These are phyloP conservation scores for Inonotus obliquus DNA, from an alignment of 1,284 basidiomycete species.

Conservation along the genomic window DNA sequence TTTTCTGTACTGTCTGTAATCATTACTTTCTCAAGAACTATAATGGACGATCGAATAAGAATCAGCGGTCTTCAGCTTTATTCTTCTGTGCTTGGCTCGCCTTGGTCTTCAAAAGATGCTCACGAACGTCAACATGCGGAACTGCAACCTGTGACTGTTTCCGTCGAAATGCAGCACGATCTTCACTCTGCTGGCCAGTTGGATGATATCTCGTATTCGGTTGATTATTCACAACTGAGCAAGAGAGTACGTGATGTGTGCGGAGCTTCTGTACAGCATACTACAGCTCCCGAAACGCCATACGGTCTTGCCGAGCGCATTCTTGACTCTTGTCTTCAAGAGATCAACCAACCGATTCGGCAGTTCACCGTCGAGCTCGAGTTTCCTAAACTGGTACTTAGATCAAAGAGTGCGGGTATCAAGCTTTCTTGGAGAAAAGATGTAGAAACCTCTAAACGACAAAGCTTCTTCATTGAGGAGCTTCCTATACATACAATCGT, in stretches of 20 bases:
- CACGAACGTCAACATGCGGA: slow-evolving; percentile 25
- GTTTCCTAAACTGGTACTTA: slow-evolving; percentile 44
- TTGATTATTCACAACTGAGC: slow-evolving; percentile 54
- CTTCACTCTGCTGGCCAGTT: slow-evolving; percentile 45
- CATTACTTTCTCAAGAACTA: not conserved
- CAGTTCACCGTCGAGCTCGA: slow-evolving; percentile 11
- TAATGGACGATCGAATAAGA: slow-evolving; percentile 15
- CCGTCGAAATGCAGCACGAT: slow-evolving; percentile 52
- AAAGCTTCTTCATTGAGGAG: slow-evolving; percentile 42
- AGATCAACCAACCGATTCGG: not conserved
- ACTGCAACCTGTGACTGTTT: slow-evolving; percentile 56
- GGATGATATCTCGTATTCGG: slow-evolving; percentile 55
- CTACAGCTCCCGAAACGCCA: not conserved
- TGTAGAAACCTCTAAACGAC: slow-evolving; percentile 20
- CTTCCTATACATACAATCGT: slow-evolving; percentile 59
- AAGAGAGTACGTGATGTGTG: slow-evolving; percentile 27
- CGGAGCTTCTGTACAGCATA: not conserved
- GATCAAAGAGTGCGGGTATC: slow-evolving; percentile 45
- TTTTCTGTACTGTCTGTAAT: no score
- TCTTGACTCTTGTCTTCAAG: not conserved
- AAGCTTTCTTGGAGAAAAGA: slow-evolving; percentile 31
- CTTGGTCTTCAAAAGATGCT: slow-evolving; percentile 40
- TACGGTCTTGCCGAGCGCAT: slow-evolving; percentile 12
- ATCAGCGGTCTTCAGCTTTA: slow-evolving; percentile 7
- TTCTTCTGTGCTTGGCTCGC: slow-evolving; percentile 5